phyloP scores from a whole-genome alignment of 805 yeast genomes.

The Teunomyces barrocoloradensis region DNA sequence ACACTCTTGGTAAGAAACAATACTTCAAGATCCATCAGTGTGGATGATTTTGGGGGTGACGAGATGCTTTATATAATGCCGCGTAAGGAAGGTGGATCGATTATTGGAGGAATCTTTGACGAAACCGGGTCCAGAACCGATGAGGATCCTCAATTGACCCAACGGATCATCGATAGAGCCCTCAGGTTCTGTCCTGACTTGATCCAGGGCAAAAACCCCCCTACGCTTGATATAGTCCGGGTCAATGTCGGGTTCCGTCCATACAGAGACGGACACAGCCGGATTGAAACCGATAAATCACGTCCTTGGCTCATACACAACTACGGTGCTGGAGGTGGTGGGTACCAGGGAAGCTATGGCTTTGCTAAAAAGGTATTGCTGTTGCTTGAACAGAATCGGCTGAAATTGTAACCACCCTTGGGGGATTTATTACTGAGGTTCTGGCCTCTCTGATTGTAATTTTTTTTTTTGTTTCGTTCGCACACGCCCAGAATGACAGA shows the following conservation, averaged over 20 bases:
- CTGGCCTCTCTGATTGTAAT: background rate
- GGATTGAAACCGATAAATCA: constrained; percentile 30
- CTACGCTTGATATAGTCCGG: constrained; percentile 26
- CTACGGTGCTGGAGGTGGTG: constrained; percentile 50
- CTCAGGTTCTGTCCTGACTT: constrained; percentile 38
- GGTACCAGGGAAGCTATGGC: constrained; percentile 7
- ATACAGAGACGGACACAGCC: constrained; percentile 31
- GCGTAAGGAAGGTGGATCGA: constrained; percentile 70
- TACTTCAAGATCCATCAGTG: constrained; percentile 26
- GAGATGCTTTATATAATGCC: constrained; percentile 64
- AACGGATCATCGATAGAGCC: constrained; percentile 49
- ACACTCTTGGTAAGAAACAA: constrained; percentile 51
- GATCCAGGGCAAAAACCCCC: constrained; percentile 30
- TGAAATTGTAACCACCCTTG: background rate
- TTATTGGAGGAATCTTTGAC: constrained; percentile 55
- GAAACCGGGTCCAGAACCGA: constrained; percentile 12
- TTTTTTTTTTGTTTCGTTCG: background rate
- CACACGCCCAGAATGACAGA: background rate
- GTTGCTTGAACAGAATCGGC: background rate
- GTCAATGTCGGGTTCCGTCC: constrained; percentile 42
- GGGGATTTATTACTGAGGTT: background rate
- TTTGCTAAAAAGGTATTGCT: background rate
- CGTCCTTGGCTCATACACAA: constrained; percentile 51
- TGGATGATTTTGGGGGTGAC: constrained; percentile 30
- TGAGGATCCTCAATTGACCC: constrained; percentile 43